These are phyloP conservation scores for Neurospora crassa DNA, from an alignment of 2,329 filamentous ascomycete genomes.

Conservation along the genomic window DNA sequence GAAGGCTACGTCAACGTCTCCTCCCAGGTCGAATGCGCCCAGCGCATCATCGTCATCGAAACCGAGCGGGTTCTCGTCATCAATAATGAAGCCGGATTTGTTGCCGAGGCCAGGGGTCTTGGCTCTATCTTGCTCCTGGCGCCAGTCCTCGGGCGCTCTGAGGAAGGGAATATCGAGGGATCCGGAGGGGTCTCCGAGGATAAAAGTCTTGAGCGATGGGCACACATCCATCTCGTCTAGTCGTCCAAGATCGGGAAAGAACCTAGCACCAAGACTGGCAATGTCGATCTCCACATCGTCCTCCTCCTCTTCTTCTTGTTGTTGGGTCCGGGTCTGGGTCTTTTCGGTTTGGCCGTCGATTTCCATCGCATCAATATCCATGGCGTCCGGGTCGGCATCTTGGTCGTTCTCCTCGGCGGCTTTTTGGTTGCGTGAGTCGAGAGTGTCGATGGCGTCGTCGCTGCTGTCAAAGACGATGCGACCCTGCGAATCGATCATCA, in stretches of 20 bases:
- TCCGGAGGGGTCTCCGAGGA: conserved; percentile 76
- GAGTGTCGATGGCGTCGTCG: conserved; percentile 61
- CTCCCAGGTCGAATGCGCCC: conserved; percentile 60
- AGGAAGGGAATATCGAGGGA: conserved; percentile 87
- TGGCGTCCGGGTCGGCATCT: conserved; percentile 21
- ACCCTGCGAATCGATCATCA: conserved; percentile 88
- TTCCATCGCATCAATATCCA: conserved; percentile 17
- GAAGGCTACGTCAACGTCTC: conserved; percentile 60
- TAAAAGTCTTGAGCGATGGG: conserved; percentile 87
- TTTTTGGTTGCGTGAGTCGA: conserved; percentile 26
- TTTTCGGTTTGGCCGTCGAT: conserved; percentile 32
- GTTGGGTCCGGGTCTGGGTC: background rate
- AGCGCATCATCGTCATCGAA: conserved; percentile 74
- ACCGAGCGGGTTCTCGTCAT: conserved; percentile 74
- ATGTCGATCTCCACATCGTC: conserved; percentile 73
- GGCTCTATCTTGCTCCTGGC: conserved; percentile 57
- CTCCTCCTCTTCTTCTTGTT: conserved; percentile 31
- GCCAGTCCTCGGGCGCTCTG: conserved; percentile 80
- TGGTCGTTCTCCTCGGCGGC: conserved; percentile 29
- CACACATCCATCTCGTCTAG: conserved; percentile 88
- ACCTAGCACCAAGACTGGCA: conserved; percentile 60
- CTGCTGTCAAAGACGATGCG: conserved; percentile 98
- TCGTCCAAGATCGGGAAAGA: conserved; percentile 70
- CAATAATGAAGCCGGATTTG: conserved; percentile 72
- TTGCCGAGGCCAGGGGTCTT: conserved; percentile 47